Conservation (phyloP, 1,139 yeast species). For the Suhomyces yuchorum region DNA sequence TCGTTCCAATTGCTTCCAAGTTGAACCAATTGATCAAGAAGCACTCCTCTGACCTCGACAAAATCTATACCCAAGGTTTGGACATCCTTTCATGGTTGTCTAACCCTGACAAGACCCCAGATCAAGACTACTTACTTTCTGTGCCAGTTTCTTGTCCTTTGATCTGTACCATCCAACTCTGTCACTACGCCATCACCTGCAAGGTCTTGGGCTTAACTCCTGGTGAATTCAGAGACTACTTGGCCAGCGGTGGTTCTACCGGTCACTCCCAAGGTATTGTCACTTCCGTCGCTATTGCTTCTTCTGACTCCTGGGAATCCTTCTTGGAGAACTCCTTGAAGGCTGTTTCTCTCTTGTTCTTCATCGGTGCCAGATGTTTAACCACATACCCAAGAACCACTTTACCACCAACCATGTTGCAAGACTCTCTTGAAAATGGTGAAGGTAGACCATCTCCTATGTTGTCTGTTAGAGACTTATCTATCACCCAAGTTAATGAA, state of each 20-base stretch:
- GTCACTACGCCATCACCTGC: constrained; percentile 89
- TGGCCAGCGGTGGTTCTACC: constrained; percentile 71
- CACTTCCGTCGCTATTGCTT: constrained; percentile 88
- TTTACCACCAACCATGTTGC: constrained; percentile 89
- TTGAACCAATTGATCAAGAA: constrained; percentile 70
- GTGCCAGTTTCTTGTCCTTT: constrained; percentile 96
- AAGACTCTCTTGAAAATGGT: constrained; percentile 89
- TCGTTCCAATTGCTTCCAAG: constrained; percentile 67
- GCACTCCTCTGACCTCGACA: constrained; percentile 59
- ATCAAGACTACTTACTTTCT: constrained; percentile 80
- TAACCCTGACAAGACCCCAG: constrained; percentile 84
- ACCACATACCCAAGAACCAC: constrained; percentile 91
- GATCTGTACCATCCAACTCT: constrained; percentile 91
- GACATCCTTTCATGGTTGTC: constrained; percentile 86
- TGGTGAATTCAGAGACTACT: constrained; percentile 73
- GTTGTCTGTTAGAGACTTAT: constrained; percentile 90
- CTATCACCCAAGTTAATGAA: constrained; percentile 73
- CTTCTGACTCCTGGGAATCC: constrained; percentile 83
- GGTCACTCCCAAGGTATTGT: constrained; percentile 99
- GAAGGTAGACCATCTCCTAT: constrained; percentile 98
- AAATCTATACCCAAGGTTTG: constrained; percentile 91
- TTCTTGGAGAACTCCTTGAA: constrained; percentile 72
- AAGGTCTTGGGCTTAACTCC: constrained; percentile 85
- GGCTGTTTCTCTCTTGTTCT: constrained; percentile 83
- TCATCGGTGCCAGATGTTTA: constrained; percentile 90